phyloP scores from a whole-genome alignment of 306 rosid genomes.

The Cyclanthera cordifolia region DNA sequence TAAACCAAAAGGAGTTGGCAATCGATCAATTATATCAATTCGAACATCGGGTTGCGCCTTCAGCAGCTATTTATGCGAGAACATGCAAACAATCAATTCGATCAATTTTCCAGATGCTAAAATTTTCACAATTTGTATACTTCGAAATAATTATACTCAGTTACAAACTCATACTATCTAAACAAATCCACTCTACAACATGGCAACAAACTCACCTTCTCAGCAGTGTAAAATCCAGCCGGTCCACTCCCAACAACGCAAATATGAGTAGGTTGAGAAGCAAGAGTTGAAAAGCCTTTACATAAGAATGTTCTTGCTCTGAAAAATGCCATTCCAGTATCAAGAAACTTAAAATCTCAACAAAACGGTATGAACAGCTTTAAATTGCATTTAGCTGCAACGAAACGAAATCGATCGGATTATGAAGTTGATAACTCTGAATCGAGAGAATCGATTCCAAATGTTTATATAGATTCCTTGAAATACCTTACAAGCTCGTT shows the following conservation, averaged over 20 bases:
- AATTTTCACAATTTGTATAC: background rate
- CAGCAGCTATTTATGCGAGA: slow-evolving; percentile 40
- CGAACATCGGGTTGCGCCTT: slow-evolving; percentile 53
- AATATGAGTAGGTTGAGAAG: slow-evolving; percentile 41
- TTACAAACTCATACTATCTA: background rate
- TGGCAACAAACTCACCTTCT: slow-evolving; percentile 37
- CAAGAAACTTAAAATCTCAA: background rate
- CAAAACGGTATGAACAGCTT: background rate
- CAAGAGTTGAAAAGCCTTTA: slow-evolving; percentile 41
- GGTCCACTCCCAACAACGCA: slow-evolving; percentile 95
- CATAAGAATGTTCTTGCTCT: slow-evolving; percentile 29
- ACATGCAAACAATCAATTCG: background rate
- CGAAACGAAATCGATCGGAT: background rate
- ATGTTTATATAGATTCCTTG: too few species aligned
- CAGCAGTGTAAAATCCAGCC: slow-evolving; percentile 84
- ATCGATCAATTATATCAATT: slow-evolving; percentile 74
- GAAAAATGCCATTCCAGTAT: slow-evolving; percentile 21
- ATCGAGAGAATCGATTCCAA: background rate
- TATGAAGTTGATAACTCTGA: background rate
- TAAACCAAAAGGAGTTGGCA: slow-evolving; percentile 81
- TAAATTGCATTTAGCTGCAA: background rate
- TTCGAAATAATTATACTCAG: background rate
- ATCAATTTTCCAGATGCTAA: background rate
- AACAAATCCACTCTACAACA: background rate
- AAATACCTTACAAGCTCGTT: background rate